These are phyloP conservation scores for Geotrichum siamense DNA, from an alignment of 1,139 yeast genomes.

Conservation along the genomic window DNA sequence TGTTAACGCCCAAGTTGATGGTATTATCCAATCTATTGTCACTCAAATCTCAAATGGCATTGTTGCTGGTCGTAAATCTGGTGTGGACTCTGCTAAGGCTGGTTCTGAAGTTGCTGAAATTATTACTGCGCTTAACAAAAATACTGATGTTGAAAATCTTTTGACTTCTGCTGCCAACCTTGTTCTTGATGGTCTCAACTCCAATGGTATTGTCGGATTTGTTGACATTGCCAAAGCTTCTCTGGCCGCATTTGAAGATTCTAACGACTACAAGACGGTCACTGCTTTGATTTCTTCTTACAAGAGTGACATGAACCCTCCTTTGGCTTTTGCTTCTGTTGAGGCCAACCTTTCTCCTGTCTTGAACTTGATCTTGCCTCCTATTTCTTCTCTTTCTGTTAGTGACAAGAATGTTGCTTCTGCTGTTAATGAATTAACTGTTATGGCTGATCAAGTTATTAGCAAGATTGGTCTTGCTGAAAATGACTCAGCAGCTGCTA, in stretches of 20 bases:
- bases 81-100: constrained; percentile 15
- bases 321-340: constrained; percentile 18
- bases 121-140: constrained; percentile 16
- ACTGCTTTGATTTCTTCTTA: constrained; percentile 13
- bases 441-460: constrained; percentile 13
- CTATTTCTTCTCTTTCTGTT: constrained; percentile 18
- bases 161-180: constrained; percentile 17
- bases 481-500: constrained; percentile 9
- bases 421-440: constrained; percentile 16
- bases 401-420: constrained; percentile 17
- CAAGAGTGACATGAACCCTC: constrained; percentile 17
- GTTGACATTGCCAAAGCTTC: constrained; percentile 18
- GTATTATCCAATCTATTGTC: constrained; percentile 16
- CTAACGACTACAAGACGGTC: constrained; percentile 18
- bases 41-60: constrained; percentile 18
- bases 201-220: constrained; percentile 17
- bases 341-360: constrained; percentile 17
- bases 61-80: constrained; percentile 19
- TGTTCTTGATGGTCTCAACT: constrained; percentile 20
- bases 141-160: constrained; percentile 17
- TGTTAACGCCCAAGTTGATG: constrained; percentile 19
- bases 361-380: constrained; percentile 16
- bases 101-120: constrained; percentile 21
- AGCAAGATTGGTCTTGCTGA: constrained; percentile 9
- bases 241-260: constrained; percentile 18